Evolutionary conservation across 73 alveolate species (phyloP).

Genomic region (Halteria grandinella): DNA sequence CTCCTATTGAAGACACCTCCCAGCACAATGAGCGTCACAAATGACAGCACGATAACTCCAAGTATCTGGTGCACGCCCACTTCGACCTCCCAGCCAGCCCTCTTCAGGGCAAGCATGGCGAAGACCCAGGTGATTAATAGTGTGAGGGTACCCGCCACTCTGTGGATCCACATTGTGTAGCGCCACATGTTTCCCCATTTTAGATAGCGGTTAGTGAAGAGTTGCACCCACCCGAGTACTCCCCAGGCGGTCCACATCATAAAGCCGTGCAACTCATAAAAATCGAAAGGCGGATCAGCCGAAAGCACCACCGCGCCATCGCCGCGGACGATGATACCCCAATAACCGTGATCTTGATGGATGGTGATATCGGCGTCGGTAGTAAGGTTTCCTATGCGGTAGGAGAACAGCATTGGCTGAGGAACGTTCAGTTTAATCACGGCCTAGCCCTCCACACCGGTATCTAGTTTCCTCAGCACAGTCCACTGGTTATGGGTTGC

Average conservation of each 20-base stretch:
- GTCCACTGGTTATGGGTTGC: too few species aligned
- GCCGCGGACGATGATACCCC: too few species aligned
- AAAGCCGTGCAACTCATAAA: slow-evolving; percentile 43
- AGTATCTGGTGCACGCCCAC: neutral
- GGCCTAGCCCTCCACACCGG: too few species aligned
- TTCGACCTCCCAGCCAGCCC: neutral
- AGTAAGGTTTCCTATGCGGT: too few species aligned
- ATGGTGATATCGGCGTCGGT: too few species aligned
- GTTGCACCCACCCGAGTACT: neutral
- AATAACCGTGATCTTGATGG: too few species aligned
- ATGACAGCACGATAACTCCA: neutral
- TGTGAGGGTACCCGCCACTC: neutral
- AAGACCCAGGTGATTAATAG: neutral
- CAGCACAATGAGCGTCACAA: neutral
- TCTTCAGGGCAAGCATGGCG: neutral
- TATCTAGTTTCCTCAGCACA: too few species aligned
- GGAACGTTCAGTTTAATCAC: too few species aligned
- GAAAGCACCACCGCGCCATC: too few species aligned
- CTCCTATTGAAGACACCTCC: slow-evolving; percentile 23
- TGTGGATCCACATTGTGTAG: slow-evolving; percentile 17
- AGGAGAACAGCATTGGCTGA: too few species aligned
- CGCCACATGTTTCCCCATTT: neutral
- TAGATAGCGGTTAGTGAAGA: neutral
- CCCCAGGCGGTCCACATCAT: slow-evolving; percentile 48
- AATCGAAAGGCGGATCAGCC: too few species aligned